Evolutionary conservation across 345 rosid genomes (phyloP), one percentile per base, ranked within the genome.

Genomic region (Dimocarpus longan): DNA sequence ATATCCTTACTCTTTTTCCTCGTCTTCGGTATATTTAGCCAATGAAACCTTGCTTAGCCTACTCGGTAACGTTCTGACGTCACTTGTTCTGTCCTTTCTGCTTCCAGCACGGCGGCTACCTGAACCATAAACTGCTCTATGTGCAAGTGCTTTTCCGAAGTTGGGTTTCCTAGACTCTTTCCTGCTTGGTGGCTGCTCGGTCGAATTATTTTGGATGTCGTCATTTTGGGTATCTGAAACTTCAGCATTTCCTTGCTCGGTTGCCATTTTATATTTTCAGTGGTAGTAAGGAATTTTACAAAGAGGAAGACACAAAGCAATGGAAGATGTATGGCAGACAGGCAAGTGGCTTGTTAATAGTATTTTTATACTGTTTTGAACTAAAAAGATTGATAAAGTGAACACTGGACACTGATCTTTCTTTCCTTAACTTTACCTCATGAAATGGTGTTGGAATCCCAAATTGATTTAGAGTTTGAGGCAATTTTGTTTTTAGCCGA

Each of bases 141-240:
- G 83, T 70, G 90, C 92, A 22, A 87, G 81, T 44, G 87, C 90
- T 84, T 82, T 87, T 13, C 89, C 85, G 42, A 86, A 82, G 12
- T 74, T 76, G 56, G 79, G 79, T 28, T 66, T 74, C 19, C 59
- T 54, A 5, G 69, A 48, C 18, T 62, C 78, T 66, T 69, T 68
- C 52, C 71, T 32, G 22, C 42, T 40, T 24, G 66, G 10, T 46
- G 84, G 63, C 24, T 32, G 70, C 40, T 74, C 71, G 0, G 43
- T 50, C n/a, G 76, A 28, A 74, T 70, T 66, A 4, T 69, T 71
- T 68, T 70, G 74, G 72, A 65, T 71, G 78, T 56, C 63, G 48
- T 70, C 71, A 8, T 28, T 37, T 12, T 43, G 62, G 37, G 74
- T 69, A 32, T 79, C 82, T 22, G 74, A 16, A 26, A 74, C 44